Percentiles rank a stretch among this genome's conserved stretches.
Conservation (phyloP, 2,329 filamentous ascomycete species). For the Colletotrichum acutatum region DNA sequence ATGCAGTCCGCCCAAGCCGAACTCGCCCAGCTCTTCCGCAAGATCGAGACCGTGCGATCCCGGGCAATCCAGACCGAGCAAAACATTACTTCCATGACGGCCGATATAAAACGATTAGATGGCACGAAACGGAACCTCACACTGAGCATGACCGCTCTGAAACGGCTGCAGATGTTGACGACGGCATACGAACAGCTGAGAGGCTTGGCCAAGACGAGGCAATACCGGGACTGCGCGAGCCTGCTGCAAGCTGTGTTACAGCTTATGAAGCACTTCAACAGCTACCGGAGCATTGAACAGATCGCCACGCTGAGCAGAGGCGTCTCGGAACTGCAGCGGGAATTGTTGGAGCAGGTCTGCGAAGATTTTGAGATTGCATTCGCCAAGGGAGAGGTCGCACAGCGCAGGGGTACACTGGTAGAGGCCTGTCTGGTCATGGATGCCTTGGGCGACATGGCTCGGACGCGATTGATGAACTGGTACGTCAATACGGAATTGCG, state of each 20-base stretch:
- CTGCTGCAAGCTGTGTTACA: slow-evolving; percentile 95
- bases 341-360: slow-evolving; percentile 96
- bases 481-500: slow-evolving; percentile 97
- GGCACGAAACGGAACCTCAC: slow-evolving; percentile 97
- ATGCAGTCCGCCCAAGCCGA: slow-evolving; percentile 93
- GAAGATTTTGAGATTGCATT: slow-evolving; percentile 98
- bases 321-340: slow-evolving; percentile 91
- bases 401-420: slow-evolving; percentile 75
- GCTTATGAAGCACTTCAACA: slow-evolving; percentile 98
- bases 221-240: slow-evolving; percentile 95
- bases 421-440: slow-evolving; percentile 97
- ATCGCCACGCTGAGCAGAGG: slow-evolving; percentile 93
- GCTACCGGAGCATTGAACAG: slow-evolving; percentile 96
- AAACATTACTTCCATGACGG: slow-evolving; percentile 98
- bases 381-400: slow-evolving; percentile 83
- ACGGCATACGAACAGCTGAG: slow-evolving; percentile 98
- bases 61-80: slow-evolving; percentile 93
- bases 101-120: slow-evolving; percentile 97
- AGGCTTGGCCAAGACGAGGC: slow-evolving; percentile 82
- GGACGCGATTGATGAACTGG: slow-evolving; percentile 87
- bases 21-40: slow-evolving; percentile 88
- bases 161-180: slow-evolving; percentile 97
- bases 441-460: slow-evolving; percentile 88
- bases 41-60: slow-evolving; percentile 92
- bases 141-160: slow-evolving; percentile 96